Evolutionary conservation across 2,329 filamentous ascomycete species (phyloP), one percentile per base, ranked within the genome.

Genomic region (Incumbomyces delicatus): DNA sequence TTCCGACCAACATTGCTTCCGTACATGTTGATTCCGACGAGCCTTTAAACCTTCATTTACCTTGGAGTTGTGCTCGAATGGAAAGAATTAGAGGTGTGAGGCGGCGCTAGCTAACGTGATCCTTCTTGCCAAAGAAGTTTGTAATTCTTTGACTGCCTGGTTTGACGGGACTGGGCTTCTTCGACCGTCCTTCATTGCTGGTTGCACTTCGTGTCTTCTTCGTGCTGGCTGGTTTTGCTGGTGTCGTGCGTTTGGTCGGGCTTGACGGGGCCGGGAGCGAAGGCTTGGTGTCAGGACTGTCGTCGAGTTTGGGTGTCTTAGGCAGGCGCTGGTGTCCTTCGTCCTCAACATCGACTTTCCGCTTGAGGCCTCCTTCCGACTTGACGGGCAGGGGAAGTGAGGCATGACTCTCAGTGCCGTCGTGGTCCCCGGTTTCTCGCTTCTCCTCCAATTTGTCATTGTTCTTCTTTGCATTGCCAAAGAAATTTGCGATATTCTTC

Each of bases 401-500:
- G 29, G 73, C 72, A 53, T 75, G 75, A 49, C 74, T 66, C 61
- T 77, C 72, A 30, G 61, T 69, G 53, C 66, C 65, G 50, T 69
- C 64, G 10, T 65, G 60, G 47, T 72, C 64, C 16, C 63, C 63
- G 2, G 71, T 76, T 32, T 54, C 60, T 54, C 69, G 64, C 37
- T 50, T 54, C 52, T 71, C 69, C 47, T 66, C 59, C 51, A 70
- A 62, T 11, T 61, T 53, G 29, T 14, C 40, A 27, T 57, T 57
- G 39, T 61, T 57, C 52, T 51, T 62, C 49, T 63, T 61, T 10
- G 57, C 48, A 18, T 52, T 84, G 6, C 75, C 75, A 60, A 96
- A 96, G 70, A 95, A 95, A 58, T 95, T 95, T 38, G 85, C 85
- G 63, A 96, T 96, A 55, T 92, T 95, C 41, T 76, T 80, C 68